These are phyloP conservation scores for Harrya chromipes DNA, from an alignment of 768 basidiomycete genomes.

Conservation along the genomic window DNA sequence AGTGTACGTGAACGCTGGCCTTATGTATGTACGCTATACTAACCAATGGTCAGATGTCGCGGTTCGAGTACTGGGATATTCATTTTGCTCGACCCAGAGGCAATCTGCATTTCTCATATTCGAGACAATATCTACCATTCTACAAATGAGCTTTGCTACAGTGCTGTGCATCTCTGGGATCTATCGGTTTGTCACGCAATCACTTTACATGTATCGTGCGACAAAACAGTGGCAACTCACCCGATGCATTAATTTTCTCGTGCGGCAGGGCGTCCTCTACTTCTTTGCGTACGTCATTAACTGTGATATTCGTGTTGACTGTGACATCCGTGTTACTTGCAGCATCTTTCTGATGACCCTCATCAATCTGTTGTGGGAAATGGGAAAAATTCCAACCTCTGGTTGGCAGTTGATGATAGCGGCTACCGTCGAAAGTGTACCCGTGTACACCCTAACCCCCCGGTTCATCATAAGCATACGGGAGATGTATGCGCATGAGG, in stretches of 20 bases:
- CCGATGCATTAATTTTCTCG: neutral
- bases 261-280: neutral
- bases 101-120: too few relatives aligned
- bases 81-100: too few relatives aligned
- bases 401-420: neutral
- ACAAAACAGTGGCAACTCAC: neutral
- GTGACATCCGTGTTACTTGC: neutral
- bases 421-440: neutral
- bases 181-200: neutral
- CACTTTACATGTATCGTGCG: neutral
- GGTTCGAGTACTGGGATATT: too few relatives aligned
- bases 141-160: neutral
- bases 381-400: neutral
- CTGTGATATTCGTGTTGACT: too few relatives aligned
- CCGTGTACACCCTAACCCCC: neutral
- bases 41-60: too few relatives aligned
- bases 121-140: neutral
- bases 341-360: neutral
- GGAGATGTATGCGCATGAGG: neutral
- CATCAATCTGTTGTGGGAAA: neutral
- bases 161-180: neutral
- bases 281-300: neutral
- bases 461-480: slow-evolving; percentile 1
- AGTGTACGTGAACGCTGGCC: neutral
- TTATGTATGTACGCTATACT: too few relatives aligned